phyloP scores from a whole-genome alignment of 192 early-diverging fungal species.

The Radiomyces spectabilis region DNA sequence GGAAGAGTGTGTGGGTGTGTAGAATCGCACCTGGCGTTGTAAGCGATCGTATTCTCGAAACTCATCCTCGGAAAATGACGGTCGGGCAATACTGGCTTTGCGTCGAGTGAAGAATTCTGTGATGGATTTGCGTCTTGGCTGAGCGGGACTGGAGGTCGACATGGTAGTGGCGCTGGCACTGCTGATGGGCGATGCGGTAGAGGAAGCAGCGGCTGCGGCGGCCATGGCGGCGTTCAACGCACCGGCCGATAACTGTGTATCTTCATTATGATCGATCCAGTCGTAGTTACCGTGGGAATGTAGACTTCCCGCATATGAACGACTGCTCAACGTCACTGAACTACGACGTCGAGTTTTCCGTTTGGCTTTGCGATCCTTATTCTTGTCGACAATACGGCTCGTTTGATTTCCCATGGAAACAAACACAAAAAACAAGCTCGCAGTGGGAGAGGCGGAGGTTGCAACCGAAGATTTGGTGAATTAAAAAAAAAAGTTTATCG shows the following conservation, averaged over 20 bases:
- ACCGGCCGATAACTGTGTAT: background rate
- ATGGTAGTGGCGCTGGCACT: background rate
- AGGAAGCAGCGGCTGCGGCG: background rate
- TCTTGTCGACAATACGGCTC: background rate
- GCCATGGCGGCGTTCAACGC: background rate
- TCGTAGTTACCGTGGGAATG: conserved; percentile 3
- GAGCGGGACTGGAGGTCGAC: background rate
- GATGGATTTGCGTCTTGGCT: conserved; percentile 4
- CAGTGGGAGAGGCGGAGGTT: no score
- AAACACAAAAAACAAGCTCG: no score
- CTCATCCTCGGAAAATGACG: background rate
- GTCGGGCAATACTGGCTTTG: background rate
- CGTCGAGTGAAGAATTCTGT: conserved; percentile 2
- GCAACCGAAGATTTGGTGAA: no score
- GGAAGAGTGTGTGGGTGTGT: background rate
- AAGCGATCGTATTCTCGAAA: background rate
- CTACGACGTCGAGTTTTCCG: conserved; percentile 4
- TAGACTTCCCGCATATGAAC: no score
- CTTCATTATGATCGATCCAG: conserved; percentile 3
- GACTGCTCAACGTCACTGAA: background rate
- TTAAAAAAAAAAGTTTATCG: no score
- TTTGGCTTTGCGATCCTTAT: background rate
- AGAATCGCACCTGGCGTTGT: background rate
- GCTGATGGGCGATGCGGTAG: no score
- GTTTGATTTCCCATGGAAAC: conserved; percentile 3